Conservation (phyloP, 2,329 filamentous ascomycete species). For the Coniochaeta ligniaria region DNA sequence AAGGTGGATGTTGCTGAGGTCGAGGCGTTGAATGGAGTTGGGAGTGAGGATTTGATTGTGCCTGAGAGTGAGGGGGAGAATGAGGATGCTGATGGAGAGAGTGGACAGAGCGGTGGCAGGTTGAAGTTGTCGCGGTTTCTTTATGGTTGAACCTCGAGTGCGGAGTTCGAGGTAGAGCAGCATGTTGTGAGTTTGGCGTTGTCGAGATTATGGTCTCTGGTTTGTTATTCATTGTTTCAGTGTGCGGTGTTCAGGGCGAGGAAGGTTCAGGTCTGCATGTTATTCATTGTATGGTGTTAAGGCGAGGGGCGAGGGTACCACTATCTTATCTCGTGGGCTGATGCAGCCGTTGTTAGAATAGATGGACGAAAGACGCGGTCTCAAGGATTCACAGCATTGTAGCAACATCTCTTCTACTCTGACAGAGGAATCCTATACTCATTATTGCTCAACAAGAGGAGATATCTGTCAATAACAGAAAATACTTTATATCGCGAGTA, state of each 20-base stretch:
- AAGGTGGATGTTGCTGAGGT: constrained; percentile 46
- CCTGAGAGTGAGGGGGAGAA: constrained; percentile 44
- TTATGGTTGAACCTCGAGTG: not conserved
- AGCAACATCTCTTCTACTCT: not conserved
- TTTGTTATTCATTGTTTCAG: not conserved
- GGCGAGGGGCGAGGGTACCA: not conserved
- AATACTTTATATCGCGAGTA: not conserved
- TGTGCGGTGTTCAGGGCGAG: not conserved
- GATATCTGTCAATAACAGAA: not conserved
- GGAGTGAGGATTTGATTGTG: constrained; percentile 51
- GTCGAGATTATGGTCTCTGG: not conserved
- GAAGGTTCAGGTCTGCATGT: not conserved
- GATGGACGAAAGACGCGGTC: not conserved
- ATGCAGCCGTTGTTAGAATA: not conserved
- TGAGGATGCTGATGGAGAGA: constrained; percentile 22
- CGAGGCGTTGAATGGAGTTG: constrained; percentile 39
- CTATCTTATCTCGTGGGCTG: not conserved
- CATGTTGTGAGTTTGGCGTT: not conserved
- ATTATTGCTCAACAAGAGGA: not conserved
- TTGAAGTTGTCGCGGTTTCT: not conserved
- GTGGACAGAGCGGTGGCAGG: not conserved
- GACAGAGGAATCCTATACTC: not conserved
- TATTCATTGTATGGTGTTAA: not conserved
- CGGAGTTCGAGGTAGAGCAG: not conserved
- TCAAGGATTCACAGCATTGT: not conserved